Base-by-base conservation (phyloP, 306 rosid genomes). In the Alnus rubra region DNA sequence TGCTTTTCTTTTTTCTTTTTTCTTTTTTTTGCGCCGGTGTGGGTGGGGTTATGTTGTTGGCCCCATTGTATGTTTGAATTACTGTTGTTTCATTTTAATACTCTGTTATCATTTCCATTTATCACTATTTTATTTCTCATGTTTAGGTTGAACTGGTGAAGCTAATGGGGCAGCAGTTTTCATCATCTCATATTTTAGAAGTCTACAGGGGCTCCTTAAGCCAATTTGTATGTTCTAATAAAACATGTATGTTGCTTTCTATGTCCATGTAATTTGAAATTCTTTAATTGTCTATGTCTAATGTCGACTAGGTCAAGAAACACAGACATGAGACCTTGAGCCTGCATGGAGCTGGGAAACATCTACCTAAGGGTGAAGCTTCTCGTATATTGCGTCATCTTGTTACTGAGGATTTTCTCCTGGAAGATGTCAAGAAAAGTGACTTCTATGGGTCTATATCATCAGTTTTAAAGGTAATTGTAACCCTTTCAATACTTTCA, bases 391-490 rank as follows among this genome's bases (percentile, higher is more conserved):
- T 95, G 86, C 98, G 88, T 71, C 89, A 90, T 89, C 97, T 95
- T 86, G 99, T 95, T 72, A 81, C 80, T 31, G 94, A 89, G 84
- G 89, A 89, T 78, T 84, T 91, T 83, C 89, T 93, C 76, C 82
- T 74, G 76, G 99, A 95, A 89, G 97, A 93, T 84, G 98, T 90
- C 68, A 95, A 88, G 90, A 95, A 95, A 88, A 93, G 93, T 75
- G 99, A 95, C 84, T 8, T 85, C 83, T 95, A 95, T 84, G 97
- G 98, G 74, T 95, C 98, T 67, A 89, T 93, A 51, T 95, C 99
- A 53, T 95, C 99, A 76, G 62, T 90, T 53, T 77, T 95, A 77
- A 93, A 91, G 96, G 98, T 95, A 74, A n/a, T 53, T 73, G 19
- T 84, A 63, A 67, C 80, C 82, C 50, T 39, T 71, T 53, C 60